Conservation (phyloP, 129 eudicot species). For the Flaveria brownii region DNA sequence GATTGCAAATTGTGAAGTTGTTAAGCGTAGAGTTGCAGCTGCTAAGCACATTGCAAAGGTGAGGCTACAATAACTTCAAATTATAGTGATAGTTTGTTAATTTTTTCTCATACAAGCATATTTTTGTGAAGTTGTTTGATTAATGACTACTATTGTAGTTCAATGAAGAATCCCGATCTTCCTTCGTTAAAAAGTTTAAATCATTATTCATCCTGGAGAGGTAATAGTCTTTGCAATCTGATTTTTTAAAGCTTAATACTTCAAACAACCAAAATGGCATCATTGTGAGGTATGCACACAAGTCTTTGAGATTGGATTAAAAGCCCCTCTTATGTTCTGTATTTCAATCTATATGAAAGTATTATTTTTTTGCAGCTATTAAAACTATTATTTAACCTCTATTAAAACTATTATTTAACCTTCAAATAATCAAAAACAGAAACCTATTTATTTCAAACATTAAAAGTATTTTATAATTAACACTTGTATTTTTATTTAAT, state of each 20-base stretch:
- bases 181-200: constrained; percentile 90
- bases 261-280: not conserved
- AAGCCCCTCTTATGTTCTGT: not conserved
- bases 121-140: not conserved
- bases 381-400: no score
- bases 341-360: not conserved
- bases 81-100: not conserved
- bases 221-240: constrained; percentile 34
- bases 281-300: not conserved
- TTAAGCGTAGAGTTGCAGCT: no score
- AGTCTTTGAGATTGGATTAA: not conserved
- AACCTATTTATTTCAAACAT: not conserved
- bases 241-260: not conserved
- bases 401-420: not conserved
- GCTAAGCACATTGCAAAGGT: constrained; percentile 70
- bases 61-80: not conserved
- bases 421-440: not conserved
- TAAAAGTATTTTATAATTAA: not conserved
- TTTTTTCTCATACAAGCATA: not conserved
- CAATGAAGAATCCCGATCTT: constrained; percentile 92
- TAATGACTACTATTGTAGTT: constrained; percentile 46
- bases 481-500: not conserved
- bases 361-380: not conserved
- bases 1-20: no score
- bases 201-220: constrained; percentile 98